These are phyloP conservation scores for Ulota crispa DNA, from an alignment of 225 moss, liverwort and hornwort species.

Conservation along the genomic window DNA sequence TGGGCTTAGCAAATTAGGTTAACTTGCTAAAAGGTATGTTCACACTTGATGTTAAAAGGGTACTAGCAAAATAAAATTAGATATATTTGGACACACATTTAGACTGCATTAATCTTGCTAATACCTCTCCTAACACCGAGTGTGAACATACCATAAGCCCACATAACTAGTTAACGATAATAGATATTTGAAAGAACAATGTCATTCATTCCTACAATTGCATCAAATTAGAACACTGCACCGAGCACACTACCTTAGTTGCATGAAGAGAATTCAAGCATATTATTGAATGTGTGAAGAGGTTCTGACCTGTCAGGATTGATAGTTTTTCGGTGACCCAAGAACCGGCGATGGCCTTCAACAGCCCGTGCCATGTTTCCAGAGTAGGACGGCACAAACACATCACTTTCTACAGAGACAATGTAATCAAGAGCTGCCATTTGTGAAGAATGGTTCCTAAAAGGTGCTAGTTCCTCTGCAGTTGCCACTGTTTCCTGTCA, in stretches of 20 bases:
- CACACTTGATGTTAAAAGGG: no score
- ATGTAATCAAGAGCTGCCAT: conserved; percentile 98
- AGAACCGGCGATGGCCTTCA: conserved; percentile 89
- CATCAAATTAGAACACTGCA: no score
- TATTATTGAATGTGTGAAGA: background rate
- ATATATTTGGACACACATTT: no score
- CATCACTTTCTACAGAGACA: conserved; percentile 87
- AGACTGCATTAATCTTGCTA: no score
- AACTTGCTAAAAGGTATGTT: no score
- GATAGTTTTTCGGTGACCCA: conserved; percentile 91
- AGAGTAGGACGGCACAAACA: conserved; percentile 90
- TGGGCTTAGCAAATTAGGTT: no score
- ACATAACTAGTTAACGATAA: no score
- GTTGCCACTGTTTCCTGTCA: conserved; percentile 81
- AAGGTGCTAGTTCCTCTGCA: conserved; percentile 75
- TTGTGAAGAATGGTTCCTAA: conserved; percentile 82
- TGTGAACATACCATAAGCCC: no score
- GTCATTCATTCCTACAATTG: rapidly evolving
- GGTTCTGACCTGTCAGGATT: conserved; percentile 71
- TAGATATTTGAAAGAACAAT: no score
- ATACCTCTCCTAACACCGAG: no score
- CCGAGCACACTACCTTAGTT: no score
- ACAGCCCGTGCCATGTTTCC: conserved; percentile 99
- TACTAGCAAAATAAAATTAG: no score
- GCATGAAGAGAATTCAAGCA: background rate